A percentile compares a stretch with the other conserved stretches of the same genome.
These are phyloP conservation scores for Lathyrus sativus DNA, from an alignment of 306 rosid genomes.

Conservation along the genomic window DNA sequence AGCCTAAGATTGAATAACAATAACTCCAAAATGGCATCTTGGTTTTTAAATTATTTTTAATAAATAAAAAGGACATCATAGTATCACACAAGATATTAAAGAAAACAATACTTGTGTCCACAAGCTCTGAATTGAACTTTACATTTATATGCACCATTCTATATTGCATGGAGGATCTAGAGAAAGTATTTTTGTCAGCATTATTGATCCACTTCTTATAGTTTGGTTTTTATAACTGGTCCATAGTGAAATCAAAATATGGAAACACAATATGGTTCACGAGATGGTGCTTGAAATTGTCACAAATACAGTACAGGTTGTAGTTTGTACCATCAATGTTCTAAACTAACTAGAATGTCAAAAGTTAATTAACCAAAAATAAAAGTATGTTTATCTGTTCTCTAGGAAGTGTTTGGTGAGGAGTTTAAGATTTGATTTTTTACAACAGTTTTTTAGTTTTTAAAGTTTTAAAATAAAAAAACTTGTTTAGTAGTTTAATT, in stretches of 20 bases:
- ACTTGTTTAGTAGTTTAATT: too few relatives aligned
- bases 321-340: background rate
- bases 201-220: background rate
- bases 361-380: background rate
- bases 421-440: background rate
- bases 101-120: background rate
- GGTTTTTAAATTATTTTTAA: background rate
- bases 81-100: background rate
- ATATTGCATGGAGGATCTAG: background rate
- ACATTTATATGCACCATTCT: conserved; percentile 1
- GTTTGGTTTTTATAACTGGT: background rate
- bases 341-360: background rate
- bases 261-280: conserved; percentile 5
- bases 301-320: background rate
- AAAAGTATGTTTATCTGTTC: background rate
- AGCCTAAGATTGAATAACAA: conserved; percentile 5
- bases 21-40: conserved; percentile 16
- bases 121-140: background rate
- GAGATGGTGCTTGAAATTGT: background rate
- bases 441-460: too few relatives aligned
- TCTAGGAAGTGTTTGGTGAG: background rate
- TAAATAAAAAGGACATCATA: background rate
- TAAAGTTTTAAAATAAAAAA: too few relatives aligned
- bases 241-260: background rate
- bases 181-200: conserved; percentile 8